Evolutionary conservation across 2,329 filamentous ascomycete genomes (phyloP), one percentile per base, ranked within the genome.

Genomic region (Lecanicillium sp.): DNA sequence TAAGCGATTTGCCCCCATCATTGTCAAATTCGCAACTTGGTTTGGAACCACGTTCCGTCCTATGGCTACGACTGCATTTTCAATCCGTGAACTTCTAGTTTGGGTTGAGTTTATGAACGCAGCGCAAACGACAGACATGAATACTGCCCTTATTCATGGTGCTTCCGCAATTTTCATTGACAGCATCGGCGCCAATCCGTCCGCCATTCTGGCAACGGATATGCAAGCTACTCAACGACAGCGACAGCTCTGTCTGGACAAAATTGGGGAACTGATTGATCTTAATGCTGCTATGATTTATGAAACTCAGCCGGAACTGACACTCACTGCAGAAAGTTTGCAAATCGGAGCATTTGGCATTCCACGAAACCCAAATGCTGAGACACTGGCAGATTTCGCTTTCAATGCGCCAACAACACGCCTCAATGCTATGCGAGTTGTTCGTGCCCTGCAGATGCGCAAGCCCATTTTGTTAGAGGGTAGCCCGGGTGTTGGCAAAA

Each of bases 401-500:
- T 83, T 98, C 50, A 78, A 87, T 48, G 89, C 92, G 1, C 87
- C 87, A 1, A 98, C 92, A 0, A 96, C 92, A 1, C 80, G 83
- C 43, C 71, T 82, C 35, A 99, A 98, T 54, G 83, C 84, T 1
- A 90, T 96, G 78, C 77, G 92, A 55, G 83, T 98, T 22, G 75
- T 94, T 40, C 80, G 92, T 45, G 94, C 90, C 12, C 67, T 98
- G 44, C 88, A 94, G 52, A 78, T 95, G 39, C 72, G 78, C 37
- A 95, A 95, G 55, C 90, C 92, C 3, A 90, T 98, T 38, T 71
- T 98, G 6, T 74, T 99, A 3, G 92, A 99, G 64, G 92, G 94
- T 27, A 95, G 85, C 50, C 92, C 92, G n/a, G 92, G 92, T 56
- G 92, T 99, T 16, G 92, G 92, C 40, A 99, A 98, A 66, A 99